Evolutionary conservation across 257 asterid species (phyloP), one percentile per base, ranked within the genome.

Genomic region (Paulownia fortunei): DNA sequence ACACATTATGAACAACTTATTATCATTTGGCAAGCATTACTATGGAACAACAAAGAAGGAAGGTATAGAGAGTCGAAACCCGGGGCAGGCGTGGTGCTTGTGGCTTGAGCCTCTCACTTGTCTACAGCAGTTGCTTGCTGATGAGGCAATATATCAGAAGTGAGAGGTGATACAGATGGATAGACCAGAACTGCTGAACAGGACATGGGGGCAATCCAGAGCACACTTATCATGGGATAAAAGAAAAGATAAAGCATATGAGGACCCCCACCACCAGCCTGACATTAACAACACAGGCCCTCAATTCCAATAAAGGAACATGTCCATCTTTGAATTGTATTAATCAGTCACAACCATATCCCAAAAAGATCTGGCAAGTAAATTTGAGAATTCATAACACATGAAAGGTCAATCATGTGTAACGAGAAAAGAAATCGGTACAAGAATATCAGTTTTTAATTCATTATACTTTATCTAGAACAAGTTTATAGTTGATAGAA

Each of bases 181-280:
- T 52, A 41, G 19, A 70, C 54, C 32, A 77, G 49, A 74, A 19
- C 63, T 42, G 41, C 64, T 4, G 26, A 79, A 34, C 63, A 76
- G 41, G 59, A 41, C 68, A 65, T 65, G 64, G 51, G 76, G 76
- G 24, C 58, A 72, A 65, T 46, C 52, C 1, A 52, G 60, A 64
- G 49, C 58, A 80, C 24, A 69, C 42, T 83, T 68, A 80, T 79
- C 74, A 79, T 80, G 70, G 75, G 63, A 68, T 54, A 62, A 64
- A 81, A 41, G 66, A 41, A 55, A 72, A 16, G 37, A 51, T 34
- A 69, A 84, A 62, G 76, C 75, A 77, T 23, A 55, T 2, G 60
- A 61, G 79, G 81, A 44, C 79, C 86, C 82, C 80, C 81, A 72
- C 79, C 69, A 74, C 76, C 80, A 84, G 79, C 84, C 80, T 56